Evolutionary conservation across 2,329 filamentous ascomycete species (phyloP).

Genomic region (Trichoderma sp.): DNA sequence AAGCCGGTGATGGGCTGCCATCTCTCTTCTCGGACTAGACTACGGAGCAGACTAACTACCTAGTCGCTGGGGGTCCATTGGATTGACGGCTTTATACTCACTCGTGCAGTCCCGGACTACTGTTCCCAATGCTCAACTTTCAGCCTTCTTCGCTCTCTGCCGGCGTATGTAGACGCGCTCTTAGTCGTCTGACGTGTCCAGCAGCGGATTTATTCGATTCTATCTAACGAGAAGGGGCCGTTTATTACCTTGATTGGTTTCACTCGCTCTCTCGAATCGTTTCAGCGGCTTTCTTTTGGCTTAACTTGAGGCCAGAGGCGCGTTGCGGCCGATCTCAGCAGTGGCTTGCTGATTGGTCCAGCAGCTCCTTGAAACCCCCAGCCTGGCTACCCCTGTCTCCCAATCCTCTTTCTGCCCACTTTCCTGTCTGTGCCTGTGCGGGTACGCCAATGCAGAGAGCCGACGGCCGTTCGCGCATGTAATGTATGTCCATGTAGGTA

Average conservation of each 20-base stretch:
- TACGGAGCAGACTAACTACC: background rate
- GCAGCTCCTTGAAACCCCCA: constrained; percentile 19
- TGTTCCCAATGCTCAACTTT: constrained; percentile 6
- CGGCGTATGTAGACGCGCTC: background rate
- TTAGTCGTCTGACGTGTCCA: constrained; percentile 8
- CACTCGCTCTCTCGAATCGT: constrained; percentile 12
- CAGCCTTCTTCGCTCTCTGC: constrained; percentile 1
- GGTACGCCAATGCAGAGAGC: constrained; percentile 19
- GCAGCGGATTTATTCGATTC: background rate
- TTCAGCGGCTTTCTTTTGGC: constrained; percentile 15
- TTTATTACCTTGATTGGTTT: constrained; percentile 18
- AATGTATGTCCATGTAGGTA: background rate
- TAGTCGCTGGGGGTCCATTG: background rate
- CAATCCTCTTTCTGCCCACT: constrained; percentile 12
- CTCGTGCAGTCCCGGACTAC: too few species aligned
- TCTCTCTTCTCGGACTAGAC: background rate
- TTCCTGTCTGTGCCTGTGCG: constrained; percentile 14
- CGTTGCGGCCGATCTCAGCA: constrained; percentile 15
- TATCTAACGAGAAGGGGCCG: background rate
- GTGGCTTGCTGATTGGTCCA: constrained; percentile 13
- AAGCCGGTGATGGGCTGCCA: background rate
- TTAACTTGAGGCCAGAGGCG: constrained; percentile 14
- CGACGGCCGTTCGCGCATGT: constrained; percentile 10
- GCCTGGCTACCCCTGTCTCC: constrained; percentile 9
- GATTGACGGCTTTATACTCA: background rate